A percentile compares a stretch with the other conserved stretches of the same genome.
phyloP scores from a whole-genome alignment of 768 basidiomycete genomes.

The Pleurotus djamor region DNA sequence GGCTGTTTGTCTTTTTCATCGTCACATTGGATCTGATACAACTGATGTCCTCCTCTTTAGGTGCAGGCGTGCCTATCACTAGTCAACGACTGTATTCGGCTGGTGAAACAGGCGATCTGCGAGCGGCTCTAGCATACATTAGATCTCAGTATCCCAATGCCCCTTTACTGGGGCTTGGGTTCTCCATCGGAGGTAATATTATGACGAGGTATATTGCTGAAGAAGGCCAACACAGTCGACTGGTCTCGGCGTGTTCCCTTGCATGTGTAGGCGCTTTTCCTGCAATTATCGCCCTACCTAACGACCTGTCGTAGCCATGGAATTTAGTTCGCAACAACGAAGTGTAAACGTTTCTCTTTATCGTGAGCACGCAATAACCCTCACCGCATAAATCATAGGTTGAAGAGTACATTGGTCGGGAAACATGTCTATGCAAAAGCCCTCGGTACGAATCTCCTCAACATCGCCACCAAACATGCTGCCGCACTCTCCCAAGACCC shows the following conservation, averaged over 20 bases:
- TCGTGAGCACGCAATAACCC: constrained; percentile 9
- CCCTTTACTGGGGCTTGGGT: constrained; percentile 86
- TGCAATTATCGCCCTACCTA: not conserved
- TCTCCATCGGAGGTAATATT: constrained; percentile 92
- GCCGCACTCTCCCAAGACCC: constrained; percentile 46
- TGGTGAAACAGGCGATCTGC: constrained; percentile 89
- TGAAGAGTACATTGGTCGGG: constrained; percentile 53
- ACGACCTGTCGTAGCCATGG: constrained; percentile 41
- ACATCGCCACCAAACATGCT: constrained; percentile 51
- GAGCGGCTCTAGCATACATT: constrained; percentile 78
- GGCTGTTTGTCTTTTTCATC: constrained; percentile 61
- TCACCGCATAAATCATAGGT: no score
- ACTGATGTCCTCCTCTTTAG: constrained; percentile 31
- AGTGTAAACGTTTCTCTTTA: constrained; percentile 27
- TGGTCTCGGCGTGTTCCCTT: constrained; percentile 65
- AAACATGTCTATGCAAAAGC: constrained; percentile 71
- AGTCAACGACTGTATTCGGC: constrained; percentile 84
- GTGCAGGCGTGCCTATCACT: constrained; percentile 84
- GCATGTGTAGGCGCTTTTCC: constrained; percentile 59
- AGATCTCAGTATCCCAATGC: constrained; percentile 72
- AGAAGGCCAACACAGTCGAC: constrained; percentile 62
- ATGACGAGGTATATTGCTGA: constrained; percentile 88
- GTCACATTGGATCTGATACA: constrained; percentile 5
- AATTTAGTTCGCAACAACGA: constrained; percentile 46
- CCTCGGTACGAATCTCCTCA: constrained; percentile 73